Evolutionary conservation across 2,329 filamentous ascomycete genomes (phyloP).

Genomic region (Exophiala dermatitidis): DNA sequence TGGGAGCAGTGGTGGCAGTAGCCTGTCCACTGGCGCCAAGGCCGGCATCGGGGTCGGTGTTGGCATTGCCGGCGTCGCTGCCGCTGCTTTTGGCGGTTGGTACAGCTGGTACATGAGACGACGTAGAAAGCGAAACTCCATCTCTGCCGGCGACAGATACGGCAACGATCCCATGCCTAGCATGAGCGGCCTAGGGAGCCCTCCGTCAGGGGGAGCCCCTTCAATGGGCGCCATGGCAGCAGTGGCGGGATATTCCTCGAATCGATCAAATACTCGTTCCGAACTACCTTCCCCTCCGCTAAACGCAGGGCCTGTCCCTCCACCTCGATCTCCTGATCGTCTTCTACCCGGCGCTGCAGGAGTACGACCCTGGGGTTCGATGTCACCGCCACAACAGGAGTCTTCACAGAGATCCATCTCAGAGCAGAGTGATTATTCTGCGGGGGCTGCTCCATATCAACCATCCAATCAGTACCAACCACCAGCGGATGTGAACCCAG

Average conservation of each 20-base stretch:
- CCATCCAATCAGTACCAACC: neutral
- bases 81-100: constrained; percentile 23
- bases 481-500: neutral
- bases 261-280: constrained; percentile 21
- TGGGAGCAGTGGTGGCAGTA: constrained; percentile 6
- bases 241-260: constrained; percentile 14
- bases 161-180: constrained; percentile 13
- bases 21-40: constrained; percentile 25
- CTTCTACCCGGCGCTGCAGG: constrained; percentile 13
- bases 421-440: constrained; percentile 21
- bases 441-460: constrained; percentile 1
- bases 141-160: constrained; percentile 18
- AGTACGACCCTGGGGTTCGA: constrained; percentile 9
- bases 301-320: constrained; percentile 5
- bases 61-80: constrained; percentile 18
- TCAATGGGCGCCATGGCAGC: constrained; percentile 18
- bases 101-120: constrained; percentile 24
- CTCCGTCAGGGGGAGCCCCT: constrained; percentile 6
- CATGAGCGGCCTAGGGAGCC: constrained; percentile 13
- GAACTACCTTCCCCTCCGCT: constrained; percentile 21
- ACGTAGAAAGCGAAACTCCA: constrained; percentile 18
- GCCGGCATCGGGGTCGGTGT: constrained; percentile 26
- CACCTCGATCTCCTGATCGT: constrained; percentile 18
- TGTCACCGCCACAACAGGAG: constrained; percentile 9
- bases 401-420: constrained; percentile 18